Percentiles rank a stretch among this genome's conserved stretches.
phyloP scores from a whole-genome alignment of 148 eudicot genomes.

The Nyssa sinensis region DNA sequence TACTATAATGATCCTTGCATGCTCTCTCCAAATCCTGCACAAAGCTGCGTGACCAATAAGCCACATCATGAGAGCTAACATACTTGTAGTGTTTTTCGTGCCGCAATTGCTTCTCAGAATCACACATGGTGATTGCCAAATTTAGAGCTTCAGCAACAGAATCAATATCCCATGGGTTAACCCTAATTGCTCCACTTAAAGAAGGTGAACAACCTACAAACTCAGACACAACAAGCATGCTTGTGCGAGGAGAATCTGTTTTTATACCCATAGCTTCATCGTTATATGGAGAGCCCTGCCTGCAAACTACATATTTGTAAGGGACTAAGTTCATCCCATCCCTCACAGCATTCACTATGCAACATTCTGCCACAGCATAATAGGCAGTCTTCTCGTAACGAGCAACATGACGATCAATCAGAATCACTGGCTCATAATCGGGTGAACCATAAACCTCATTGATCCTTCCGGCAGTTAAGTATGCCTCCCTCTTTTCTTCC shows the following conservation, averaged over 20 bases:
- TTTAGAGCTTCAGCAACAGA: conserved; percentile 64
- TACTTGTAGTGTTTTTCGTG: conserved; percentile 84
- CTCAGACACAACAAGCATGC: conserved; percentile 73
- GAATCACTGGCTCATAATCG: conserved; percentile 54
- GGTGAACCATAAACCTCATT: conserved; percentile 51
- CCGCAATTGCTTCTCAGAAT: conserved; percentile 54
- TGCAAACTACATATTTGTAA: conserved; percentile 67
- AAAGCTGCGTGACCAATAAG: conserved; percentile 87
- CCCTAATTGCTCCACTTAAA: conserved; percentile 72
- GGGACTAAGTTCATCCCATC: conserved; percentile 77
- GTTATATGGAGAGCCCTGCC: conserved; percentile 50
- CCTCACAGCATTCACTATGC: conserved; percentile 71
- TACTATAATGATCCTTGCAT: conserved; percentile 69
- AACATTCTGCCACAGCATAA: conserved; percentile 73
- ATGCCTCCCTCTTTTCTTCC: conserved; percentile 54
- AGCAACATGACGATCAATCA: conserved; percentile 65
- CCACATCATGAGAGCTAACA: conserved; percentile 88
- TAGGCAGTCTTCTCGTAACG: conserved; percentile 74
- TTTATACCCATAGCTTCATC: conserved; percentile 44
- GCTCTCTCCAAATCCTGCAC: conserved; percentile 82
- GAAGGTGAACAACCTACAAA: conserved; percentile 78
- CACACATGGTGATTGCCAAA: conserved; percentile 55
- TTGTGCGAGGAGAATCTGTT: conserved; percentile 44
- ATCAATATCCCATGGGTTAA: conserved; percentile 85
- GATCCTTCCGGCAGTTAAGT: conserved; percentile 46